Evolutionary conservation across 2,329 filamentous ascomycete species (phyloP).

Genomic region (Chalara sp.): DNA sequence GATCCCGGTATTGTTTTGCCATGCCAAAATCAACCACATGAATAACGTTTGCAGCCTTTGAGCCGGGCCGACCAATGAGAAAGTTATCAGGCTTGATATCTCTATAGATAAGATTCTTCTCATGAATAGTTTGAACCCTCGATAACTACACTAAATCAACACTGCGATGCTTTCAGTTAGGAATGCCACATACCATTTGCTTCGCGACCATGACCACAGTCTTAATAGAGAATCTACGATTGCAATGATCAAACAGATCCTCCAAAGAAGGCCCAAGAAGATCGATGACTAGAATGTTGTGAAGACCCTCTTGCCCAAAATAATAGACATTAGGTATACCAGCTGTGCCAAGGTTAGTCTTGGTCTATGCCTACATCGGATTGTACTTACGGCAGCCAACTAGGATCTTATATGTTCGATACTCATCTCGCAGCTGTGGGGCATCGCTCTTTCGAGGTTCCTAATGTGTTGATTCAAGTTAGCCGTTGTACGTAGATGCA

Average conservation of each 20-base stretch:
- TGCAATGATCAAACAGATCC: constrained; percentile 96
- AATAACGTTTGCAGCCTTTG: constrained; percentile 95
- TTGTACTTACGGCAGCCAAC: constrained; percentile 89
- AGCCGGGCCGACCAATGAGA: constrained; percentile 84
- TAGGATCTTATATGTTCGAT: constrained; percentile 98
- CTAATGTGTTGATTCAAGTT: constrained; percentile 35
- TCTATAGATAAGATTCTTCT: constrained; percentile 98
- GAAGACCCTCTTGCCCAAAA: constrained; percentile 95
- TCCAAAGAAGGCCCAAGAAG: constrained; percentile 90
- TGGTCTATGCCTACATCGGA: constrained; percentile 6
- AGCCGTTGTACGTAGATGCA: no score
- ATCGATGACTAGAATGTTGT: constrained; percentile 98
- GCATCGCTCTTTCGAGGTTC: constrained; percentile 99
- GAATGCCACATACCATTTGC: constrained; percentile 67
- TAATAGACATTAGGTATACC: constrained; percentile 99
- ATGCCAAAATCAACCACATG: constrained; percentile 99
- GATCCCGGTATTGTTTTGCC: constrained; percentile 98
- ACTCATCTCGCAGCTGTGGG: constrained; percentile 95
- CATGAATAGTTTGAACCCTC: constrained; percentile 87
- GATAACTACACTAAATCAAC: constrained; percentile 55
- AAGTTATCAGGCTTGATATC: constrained; percentile 99
- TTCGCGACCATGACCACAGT: constrained; percentile 99
- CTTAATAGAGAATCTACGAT: constrained; percentile 90
- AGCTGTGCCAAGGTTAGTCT: constrained; percentile 49
- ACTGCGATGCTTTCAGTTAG: background rate